Conservation (phyloP, 2,329 filamentous ascomycete species). For the Cyclaneusma minus region DNA sequence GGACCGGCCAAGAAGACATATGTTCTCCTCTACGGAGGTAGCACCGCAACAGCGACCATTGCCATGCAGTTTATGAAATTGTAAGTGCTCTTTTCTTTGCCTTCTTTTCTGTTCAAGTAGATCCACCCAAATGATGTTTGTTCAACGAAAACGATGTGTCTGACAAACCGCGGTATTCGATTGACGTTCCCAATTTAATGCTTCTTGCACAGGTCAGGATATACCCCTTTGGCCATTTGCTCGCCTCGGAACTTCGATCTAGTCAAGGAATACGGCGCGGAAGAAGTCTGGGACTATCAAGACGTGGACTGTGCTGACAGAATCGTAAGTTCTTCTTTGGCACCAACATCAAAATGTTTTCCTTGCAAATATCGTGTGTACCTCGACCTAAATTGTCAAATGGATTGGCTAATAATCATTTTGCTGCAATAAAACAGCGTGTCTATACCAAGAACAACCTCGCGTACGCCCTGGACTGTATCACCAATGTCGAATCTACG, state of each 20-base stretch:
- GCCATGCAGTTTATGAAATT: constrained; percentile 25
- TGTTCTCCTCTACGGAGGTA: constrained; percentile 28
- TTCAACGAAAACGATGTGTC: too few species aligned
- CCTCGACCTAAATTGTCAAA: too few species aligned
- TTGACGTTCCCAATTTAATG: too few species aligned
- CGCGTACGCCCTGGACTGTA: constrained; percentile 25
- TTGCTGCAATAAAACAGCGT: constrained; percentile 13
- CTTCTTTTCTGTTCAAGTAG: constrained; percentile 4
- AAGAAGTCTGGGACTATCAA: constrained; percentile 28
- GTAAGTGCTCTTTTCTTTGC: constrained; percentile 9
- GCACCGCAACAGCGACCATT: constrained; percentile 24
- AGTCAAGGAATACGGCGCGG: constrained; percentile 24
- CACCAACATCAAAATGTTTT: too few species aligned
- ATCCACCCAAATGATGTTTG: too few species aligned
- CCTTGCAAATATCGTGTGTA: too few species aligned
- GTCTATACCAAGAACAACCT: constrained; percentile 23
- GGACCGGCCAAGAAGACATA: too few species aligned
- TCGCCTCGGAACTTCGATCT: constrained; percentile 26
- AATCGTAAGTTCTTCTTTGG: too few species aligned
- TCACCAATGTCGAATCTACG: constrained; percentile 20
- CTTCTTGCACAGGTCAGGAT: constrained; percentile 14
- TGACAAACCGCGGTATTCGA: too few species aligned
- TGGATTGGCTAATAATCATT: too few species aligned
- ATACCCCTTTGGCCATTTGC: constrained; percentile 25
- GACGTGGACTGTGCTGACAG: too few species aligned